Evolutionary conservation across 1,284 basidiomycete species (phyloP), one percentile per base, ranked within the genome.

Genomic region (Trichosporon faecale): DNA sequence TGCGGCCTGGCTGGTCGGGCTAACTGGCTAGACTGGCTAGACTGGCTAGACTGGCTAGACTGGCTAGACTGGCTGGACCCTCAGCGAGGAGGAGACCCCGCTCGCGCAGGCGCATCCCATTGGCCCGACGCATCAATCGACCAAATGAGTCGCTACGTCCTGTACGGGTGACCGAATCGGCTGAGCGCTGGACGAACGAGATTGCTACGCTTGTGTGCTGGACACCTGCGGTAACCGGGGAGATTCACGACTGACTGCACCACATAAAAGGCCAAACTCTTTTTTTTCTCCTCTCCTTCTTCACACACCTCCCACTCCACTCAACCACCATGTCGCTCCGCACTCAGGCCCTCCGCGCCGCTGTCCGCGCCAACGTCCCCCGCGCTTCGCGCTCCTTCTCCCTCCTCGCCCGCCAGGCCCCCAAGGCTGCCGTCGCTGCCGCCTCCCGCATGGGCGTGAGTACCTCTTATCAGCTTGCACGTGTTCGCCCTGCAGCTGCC

Each of bases 381-480:
- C 74, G 76, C 71, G 80, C 80, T 60, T 77, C 76, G 75, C 67
- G 91, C 89, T 88, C 89, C 57, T 92, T 91, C 85, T 92, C 92
- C 61, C 84, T 91, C 72, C 86, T 93, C 69, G 87, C 90, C 64
- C 60, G 60, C 33, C 85, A 81, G 68, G 85, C 85, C 67, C 85
- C 82, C 70, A 81, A 79, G 75, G 75, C 73, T 57, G 66, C 70
- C 57, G 79, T 75, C 67, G 74, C 75, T 68, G 76, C 79, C 71
- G 79, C 76, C 65, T 68, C 77, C 52, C 75, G 75, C 84, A 84
- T 82, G 66, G 82, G 83, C 71, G 77, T 81, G 72, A 74, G 72
- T 80, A 40, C 46, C 31, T 61, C 29, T 33, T 33, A 37, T 25
- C n/a, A n/a, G 25, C 44, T 9, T 21, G 12, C 44, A 40, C 25